Conservation (phyloP, 1,284 basidiomycete species). For the Malassezia japonica region DNA sequence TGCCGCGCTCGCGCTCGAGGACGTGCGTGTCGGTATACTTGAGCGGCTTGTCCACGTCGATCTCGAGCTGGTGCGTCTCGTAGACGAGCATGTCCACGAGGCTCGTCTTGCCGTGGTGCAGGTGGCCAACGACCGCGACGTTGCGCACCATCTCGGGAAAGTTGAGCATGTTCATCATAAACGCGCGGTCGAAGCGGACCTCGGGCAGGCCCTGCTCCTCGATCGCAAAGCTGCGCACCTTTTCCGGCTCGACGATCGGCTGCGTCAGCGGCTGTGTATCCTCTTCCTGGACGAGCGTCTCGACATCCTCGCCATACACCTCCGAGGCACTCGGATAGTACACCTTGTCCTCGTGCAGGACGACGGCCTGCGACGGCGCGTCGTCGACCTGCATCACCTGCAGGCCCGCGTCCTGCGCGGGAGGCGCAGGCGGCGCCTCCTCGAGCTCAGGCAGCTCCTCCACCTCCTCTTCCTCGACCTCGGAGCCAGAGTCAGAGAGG, state of each 20-base stretch:
- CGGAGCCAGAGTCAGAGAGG: slow-evolving; percentile 37
- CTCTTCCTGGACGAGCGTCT: slow-evolving; percentile 95
- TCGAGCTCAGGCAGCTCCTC: slow-evolving; percentile 51
- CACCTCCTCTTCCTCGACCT: slow-evolving; percentile 19
- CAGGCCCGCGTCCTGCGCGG: slow-evolving; percentile 1
- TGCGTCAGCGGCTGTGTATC: slow-evolving; percentile 89
- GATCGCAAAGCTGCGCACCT: slow-evolving; percentile 80
- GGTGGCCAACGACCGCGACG: slow-evolving; percentile 58
- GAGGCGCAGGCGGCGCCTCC: slow-evolving; percentile 52
- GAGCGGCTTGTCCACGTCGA: slow-evolving; percentile 48
- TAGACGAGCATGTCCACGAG: slow-evolving; percentile 93
- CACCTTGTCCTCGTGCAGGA: slow-evolving; percentile 94
- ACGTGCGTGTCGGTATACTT: slow-evolving; percentile 94
- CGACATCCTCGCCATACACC: slow-evolving; percentile 85
- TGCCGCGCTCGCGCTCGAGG: slow-evolving; percentile 73
- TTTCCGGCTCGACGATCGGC: slow-evolving; percentile 90
- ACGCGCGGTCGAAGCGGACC: slow-evolving; percentile 55
- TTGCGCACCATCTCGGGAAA: slow-evolving; percentile 84
- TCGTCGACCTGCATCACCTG: slow-evolving; percentile 40
- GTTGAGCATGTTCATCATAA: slow-evolving; percentile 78
- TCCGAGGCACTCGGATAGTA: slow-evolving; percentile 90
- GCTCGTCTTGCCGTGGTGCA: slow-evolving; percentile 96
- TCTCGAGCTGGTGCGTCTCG: slow-evolving; percentile 82
- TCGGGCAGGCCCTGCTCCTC: slow-evolving; percentile 37
- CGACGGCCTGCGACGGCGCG: slow-evolving; percentile 65